Evolutionary conservation across 208 protist species (phyloP).

Genomic region (Acanthamoeba quina): DNA sequence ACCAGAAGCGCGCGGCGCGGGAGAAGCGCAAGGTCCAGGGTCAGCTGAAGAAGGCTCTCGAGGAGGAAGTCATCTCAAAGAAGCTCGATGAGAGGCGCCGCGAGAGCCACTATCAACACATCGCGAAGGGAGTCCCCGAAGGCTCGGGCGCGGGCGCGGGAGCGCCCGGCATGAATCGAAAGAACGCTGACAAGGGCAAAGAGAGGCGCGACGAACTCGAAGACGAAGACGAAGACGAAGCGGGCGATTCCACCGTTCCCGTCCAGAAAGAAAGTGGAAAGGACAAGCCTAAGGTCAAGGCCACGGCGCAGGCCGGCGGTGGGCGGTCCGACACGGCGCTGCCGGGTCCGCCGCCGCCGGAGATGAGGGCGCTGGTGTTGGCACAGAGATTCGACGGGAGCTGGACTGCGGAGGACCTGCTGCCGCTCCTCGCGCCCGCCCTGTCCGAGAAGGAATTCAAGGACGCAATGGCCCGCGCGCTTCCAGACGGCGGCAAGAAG

Average conservation of each 20-base stretch:
- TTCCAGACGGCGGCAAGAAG: background rate
- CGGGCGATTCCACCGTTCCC: background rate
- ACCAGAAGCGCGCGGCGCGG: background rate
- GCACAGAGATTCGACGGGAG: slow-evolving; percentile 13
- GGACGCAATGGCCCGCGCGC: background rate
- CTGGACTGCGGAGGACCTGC: background rate
- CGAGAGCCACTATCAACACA: background rate
- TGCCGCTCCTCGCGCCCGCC: background rate
- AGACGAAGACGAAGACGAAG: background rate
- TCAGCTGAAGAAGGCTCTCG: background rate
- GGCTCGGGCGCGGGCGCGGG: no score
- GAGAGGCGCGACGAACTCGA: background rate
- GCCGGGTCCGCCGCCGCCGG: background rate
- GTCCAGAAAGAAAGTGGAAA: background rate
- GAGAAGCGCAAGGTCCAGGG: background rate
- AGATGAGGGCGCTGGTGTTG: slow-evolving; percentile 37
- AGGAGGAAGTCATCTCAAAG: background rate
- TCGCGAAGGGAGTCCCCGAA: background rate
- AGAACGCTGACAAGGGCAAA: background rate
- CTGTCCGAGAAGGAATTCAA: slow-evolving; percentile 26
- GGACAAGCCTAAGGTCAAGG: background rate
- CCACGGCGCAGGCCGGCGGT: background rate
- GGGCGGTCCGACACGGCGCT: background rate
- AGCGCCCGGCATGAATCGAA: no score
- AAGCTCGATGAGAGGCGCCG: slow-evolving; percentile 4